These are phyloP conservation scores for Orbilia brochopaga DNA, from an alignment of 2,329 filamentous ascomycete species.

Conservation along the genomic window DNA sequence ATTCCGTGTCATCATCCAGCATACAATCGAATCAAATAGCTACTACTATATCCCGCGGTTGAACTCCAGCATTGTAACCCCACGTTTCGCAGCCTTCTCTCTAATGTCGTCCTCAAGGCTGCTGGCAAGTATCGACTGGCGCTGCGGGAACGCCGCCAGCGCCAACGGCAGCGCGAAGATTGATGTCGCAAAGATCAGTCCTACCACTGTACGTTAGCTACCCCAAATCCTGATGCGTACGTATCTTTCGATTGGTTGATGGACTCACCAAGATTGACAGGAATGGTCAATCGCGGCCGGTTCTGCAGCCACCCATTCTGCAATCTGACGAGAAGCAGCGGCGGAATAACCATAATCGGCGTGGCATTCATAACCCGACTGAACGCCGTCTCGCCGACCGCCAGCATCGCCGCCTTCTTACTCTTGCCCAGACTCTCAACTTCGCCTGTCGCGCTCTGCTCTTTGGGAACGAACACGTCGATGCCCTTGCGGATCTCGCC, in stretches of 20 bases:
- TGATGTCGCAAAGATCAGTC: conserved; percentile 82
- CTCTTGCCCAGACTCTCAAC: conserved; percentile 77
- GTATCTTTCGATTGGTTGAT: not conserved
- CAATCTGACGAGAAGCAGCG: conserved; percentile 80
- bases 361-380: conserved; percentile 91
- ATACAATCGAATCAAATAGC: too few species aligned
- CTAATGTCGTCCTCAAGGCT: conserved; percentile 86
- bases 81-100: conserved; percentile 71
- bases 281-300: conserved; percentile 76
- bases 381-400: conserved; percentile 89
- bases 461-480: conserved; percentile 73
- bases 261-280: conserved; percentile 74
- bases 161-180: conserved; percentile 88
- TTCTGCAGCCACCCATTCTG: conserved; percentile 83
- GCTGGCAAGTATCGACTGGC: conserved; percentile 77
- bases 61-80: conserved; percentile 84
- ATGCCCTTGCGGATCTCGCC: conserved; percentile 94
- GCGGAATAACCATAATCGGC: conserved; percentile 95
- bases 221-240: too few species aligned
- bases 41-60: conserved; percentile 87
- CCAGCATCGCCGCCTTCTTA: conserved; percentile 82
- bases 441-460: conserved; percentile 70
- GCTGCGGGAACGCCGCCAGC: conserved; percentile 88
- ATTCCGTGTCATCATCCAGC: too few species aligned
- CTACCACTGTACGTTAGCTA: conserved; percentile 50